These are phyloP conservation scores for Harrya chromipes DNA, from an alignment of 768 basidiomycete species.

Conservation along the genomic window DNA sequence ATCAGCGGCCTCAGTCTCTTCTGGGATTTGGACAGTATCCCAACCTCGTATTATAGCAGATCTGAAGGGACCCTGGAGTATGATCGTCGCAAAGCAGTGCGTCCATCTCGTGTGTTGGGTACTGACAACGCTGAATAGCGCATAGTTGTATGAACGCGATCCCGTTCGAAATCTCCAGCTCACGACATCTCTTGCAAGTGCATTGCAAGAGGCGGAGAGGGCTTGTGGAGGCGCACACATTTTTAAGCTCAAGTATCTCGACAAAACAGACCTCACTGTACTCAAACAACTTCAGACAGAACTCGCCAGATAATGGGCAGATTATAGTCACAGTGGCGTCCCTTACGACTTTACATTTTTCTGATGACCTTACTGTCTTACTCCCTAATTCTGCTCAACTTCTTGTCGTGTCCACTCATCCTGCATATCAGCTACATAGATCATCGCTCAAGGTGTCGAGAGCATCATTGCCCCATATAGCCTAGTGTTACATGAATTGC, in stretches of 20 bases:
- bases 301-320: constrained; percentile 26
- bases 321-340: background rate
- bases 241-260: constrained; percentile 61
- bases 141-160: constrained; percentile 66
- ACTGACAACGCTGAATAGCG: constrained; percentile 7
- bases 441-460: constrained; percentile 1
- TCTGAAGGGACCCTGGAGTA: constrained; percentile 73
- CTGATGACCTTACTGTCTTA: background rate
- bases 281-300: constrained; percentile 65
- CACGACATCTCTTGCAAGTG: constrained; percentile 53
- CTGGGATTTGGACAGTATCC: constrained; percentile 69
- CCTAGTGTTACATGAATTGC: constrained; percentile 38
- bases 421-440: background rate
- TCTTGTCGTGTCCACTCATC: constrained; percentile 3
- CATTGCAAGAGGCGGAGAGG: constrained; percentile 63
- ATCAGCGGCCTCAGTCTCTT: constrained; percentile 47
- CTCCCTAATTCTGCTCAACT: background rate
- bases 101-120: constrained; percentile 18
- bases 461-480: constrained; percentile 6
- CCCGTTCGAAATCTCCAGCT: constrained; percentile 67
- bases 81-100: constrained; percentile 67
- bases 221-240: constrained; percentile 53
- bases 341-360: background rate
- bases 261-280: constrained; percentile 69
- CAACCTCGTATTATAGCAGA: constrained; percentile 56